Conservation (phyloP, 2,329 filamentous ascomycete species). For the Conoideocrella luteorostrata region DNA sequence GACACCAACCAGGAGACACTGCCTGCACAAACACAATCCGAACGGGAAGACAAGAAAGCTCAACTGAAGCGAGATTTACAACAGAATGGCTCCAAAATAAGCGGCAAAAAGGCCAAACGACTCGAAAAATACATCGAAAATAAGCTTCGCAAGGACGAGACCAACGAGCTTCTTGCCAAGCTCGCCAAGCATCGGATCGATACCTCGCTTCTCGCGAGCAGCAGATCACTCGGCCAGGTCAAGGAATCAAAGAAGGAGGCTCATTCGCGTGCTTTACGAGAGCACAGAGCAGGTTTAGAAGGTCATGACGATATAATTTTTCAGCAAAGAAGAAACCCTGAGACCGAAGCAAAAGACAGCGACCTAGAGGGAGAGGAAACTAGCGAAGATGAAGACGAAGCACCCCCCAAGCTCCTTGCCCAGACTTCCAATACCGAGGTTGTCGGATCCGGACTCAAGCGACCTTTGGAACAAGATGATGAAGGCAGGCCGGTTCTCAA, state of each 20-base stretch:
- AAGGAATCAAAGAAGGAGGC: conserved; percentile 66
- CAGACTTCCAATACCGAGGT: conserved; percentile 1
- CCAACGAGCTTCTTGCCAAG: conserved; percentile 74
- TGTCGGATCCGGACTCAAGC: conserved; percentile 75
- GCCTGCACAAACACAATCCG: conserved; percentile 39
- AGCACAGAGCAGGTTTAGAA: conserved; percentile 58
- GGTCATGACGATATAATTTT: conserved; percentile 50
- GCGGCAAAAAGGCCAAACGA: conserved; percentile 59
- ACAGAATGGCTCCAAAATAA: conserved; percentile 48
- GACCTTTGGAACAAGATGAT: conserved; percentile 74
- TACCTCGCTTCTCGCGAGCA: conserved; percentile 73
- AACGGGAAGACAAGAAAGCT: conserved; percentile 48
- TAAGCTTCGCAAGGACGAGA: conserved; percentile 93
- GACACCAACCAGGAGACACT: conserved; percentile 31
- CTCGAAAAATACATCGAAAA: conserved; percentile 71
- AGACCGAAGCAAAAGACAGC: conserved; percentile 24
- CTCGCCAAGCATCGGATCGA: conserved; percentile 74
- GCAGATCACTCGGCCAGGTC: conserved; percentile 65
- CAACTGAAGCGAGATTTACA: conserved; percentile 48
- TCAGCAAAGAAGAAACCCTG: conserved; percentile 26
- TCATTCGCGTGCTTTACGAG: conserved; percentile 56
- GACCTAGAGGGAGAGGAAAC: too few relatives aligned
- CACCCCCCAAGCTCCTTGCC: not conserved
- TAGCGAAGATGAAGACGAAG: conserved; percentile 15
- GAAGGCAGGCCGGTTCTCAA: conserved; percentile 75